These are phyloP conservation scores for Boletus semigastroideus DNA, from an alignment of 1,284 basidiomycete species.

Conservation along the genomic window DNA sequence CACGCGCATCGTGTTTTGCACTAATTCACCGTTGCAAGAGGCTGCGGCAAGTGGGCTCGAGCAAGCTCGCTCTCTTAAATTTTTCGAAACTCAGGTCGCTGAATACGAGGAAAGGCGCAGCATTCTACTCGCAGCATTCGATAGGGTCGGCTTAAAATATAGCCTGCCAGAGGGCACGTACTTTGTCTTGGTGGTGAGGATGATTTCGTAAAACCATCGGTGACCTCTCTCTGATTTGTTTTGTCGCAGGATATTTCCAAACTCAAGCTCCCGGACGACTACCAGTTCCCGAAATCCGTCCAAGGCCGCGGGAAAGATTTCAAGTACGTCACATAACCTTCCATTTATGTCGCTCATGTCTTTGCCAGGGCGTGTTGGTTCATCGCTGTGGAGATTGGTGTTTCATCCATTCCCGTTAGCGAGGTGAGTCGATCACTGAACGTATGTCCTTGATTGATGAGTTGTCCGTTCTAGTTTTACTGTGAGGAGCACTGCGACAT, in stretches of 20 bases:
- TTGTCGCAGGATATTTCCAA: slow-evolving; percentile 71
- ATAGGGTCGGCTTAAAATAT: slow-evolving; percentile 84
- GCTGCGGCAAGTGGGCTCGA: slow-evolving; percentile 87
- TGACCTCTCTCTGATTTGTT: slow-evolving; percentile 5
- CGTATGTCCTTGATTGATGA: neutral
- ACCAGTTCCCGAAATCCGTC: slow-evolving; percentile 76
- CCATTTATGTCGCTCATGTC: slow-evolving; percentile 1
- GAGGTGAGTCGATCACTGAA: slow-evolving; percentile 56
- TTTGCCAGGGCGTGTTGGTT: slow-evolving; percentile 80
- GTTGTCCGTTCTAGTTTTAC: slow-evolving; percentile 67
- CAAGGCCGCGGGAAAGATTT: slow-evolving; percentile 87
- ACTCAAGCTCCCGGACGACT: slow-evolving; percentile 82
- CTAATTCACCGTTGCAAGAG: slow-evolving; percentile 91
- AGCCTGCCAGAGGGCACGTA: slow-evolving; percentile 87
- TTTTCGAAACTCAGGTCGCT: slow-evolving; percentile 76
- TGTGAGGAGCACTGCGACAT: slow-evolving; percentile 81
- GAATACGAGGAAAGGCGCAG: slow-evolving; percentile 85
- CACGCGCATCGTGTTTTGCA: slow-evolving; percentile 94
- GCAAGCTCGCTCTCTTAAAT: slow-evolving; percentile 68
- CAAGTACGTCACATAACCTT: slow-evolving; percentile 46
- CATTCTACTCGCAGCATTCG: slow-evolving; percentile 76
- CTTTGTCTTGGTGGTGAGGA: slow-evolving; percentile 79
- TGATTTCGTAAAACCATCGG: neutral
- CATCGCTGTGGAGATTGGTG: slow-evolving; percentile 83
- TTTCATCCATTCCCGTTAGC: slow-evolving; percentile 91